Conservation (phyloP, 2,329 filamentous ascomycete species). For the Magnaporthiopsis incrustans region DNA sequence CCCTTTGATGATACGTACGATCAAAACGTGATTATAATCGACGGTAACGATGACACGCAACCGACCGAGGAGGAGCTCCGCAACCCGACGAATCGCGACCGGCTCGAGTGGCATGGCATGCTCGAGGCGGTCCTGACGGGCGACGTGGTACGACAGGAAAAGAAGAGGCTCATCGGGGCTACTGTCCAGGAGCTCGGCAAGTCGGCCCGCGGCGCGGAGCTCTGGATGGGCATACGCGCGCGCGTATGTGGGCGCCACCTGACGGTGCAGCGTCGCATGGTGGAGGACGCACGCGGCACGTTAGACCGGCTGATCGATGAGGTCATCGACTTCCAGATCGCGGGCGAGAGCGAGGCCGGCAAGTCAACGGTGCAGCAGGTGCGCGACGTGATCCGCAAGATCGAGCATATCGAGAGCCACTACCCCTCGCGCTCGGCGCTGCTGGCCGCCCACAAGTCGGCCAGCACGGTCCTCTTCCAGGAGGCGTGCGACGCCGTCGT, state of each 20-base stretch:
- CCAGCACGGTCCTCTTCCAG: constrained; percentile 67
- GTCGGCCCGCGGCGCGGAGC: constrained; percentile 64
- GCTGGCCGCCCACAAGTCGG: constrained; percentile 64
- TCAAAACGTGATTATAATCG: constrained; percentile 86
- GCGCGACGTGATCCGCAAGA: constrained; percentile 78
- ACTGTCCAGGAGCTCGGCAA: constrained; percentile 49
- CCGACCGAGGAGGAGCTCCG: constrained; percentile 85
- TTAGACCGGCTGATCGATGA: constrained; percentile 73
- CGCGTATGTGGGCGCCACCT: constrained; percentile 77
- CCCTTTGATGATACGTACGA: constrained; percentile 84
- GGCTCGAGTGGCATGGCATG: constrained; percentile 98
- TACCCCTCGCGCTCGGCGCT: constrained; percentile 77
- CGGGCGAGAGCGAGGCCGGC: constrained; percentile 84
- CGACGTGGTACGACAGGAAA: constrained; percentile 96
- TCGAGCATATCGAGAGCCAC: constrained; percentile 78
- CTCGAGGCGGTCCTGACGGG: constrained; percentile 89
- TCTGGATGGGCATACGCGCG: constrained; percentile 85
- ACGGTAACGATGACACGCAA: constrained; percentile 81
- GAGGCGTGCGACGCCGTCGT: constrained; percentile 84
- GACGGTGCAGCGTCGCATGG: constrained; percentile 74
- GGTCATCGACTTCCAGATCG: constrained; percentile 88
- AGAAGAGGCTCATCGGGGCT: constrained; percentile 84
- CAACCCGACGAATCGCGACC: constrained; percentile 79
- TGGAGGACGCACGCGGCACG: constrained; percentile 72
- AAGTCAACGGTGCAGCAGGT: constrained; percentile 86